These are phyloP conservation scores for Sphaerulina vaccinii DNA, from an alignment of 2,329 filamentous ascomycete genomes.

Conservation along the genomic window DNA sequence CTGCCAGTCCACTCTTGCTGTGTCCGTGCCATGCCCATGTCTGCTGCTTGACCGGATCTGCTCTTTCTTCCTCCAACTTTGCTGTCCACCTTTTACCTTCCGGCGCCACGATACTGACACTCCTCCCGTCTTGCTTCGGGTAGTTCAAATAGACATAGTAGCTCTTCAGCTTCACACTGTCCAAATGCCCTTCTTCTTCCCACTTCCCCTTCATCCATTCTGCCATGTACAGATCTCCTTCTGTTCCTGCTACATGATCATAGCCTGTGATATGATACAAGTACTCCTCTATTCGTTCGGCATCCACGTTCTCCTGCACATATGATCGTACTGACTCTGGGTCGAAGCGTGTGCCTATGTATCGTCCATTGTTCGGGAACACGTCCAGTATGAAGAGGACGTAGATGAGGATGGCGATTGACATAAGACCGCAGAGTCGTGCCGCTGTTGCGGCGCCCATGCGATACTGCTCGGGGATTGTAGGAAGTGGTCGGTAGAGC, in stretches of 20 bases:
- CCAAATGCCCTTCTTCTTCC: conserved; percentile 61
- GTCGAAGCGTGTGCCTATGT: conserved; percentile 71
- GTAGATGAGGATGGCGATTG: conserved; percentile 78
- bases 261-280: conserved; percentile 76
- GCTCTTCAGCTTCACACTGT: conserved; percentile 72
- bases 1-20: conserved; percentile 81
- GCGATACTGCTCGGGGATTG: conserved; percentile 48
- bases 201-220: conserved; percentile 82
- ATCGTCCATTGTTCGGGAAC: conserved; percentile 67
- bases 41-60: conserved; percentile 63
- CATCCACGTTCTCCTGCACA: conserved; percentile 71
- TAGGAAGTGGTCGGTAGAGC: conserved; percentile 35
- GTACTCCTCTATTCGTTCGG: conserved; percentile 61
- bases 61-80: conserved; percentile 76
- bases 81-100: conserved; percentile 70
- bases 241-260: conserved; percentile 89
- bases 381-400: conserved; percentile 82
- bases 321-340: conserved; percentile 77
- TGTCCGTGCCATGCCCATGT: conserved; percentile 83
- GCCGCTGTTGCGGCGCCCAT: conserved; percentile 67
- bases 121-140: conserved; percentile 71
- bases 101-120: conserved; percentile 75
- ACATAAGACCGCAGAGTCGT: conserved; percentile 69
- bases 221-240: conserved; percentile 84
- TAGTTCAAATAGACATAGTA: conserved; percentile 84